Base-by-base conservation (phyloP, 768 basidiomycete genomes). In the Boletus coccyginus region DNA sequence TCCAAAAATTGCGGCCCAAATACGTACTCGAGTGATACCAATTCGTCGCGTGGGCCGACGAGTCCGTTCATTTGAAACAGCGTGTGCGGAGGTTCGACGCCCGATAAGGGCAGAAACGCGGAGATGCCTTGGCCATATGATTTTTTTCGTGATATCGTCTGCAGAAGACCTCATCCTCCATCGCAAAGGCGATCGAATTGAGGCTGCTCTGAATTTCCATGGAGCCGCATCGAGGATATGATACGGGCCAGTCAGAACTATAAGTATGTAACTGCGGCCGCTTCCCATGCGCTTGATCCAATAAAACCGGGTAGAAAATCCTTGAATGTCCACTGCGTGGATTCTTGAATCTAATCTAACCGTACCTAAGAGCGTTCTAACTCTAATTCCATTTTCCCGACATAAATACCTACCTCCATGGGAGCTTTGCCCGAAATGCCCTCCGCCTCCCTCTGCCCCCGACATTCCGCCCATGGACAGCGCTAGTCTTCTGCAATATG, bases 341-440 rank as follows among this genome's bases (percentile, higher is more conserved):
- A 35, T 51, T 43, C 43, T 51, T 53, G 40, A 61, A 70, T 70
- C 59, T 72, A 70, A 72, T 66, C 69, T 66, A 55, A 43, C 56
- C 55, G 58, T 54, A 52, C 21, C 48, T 35, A 56, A 56, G 46
- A 55, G 56, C 55, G 53, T 61, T 61, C 60, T 59, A 70, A 72
- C 66, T 70, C 66, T 70, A 69, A 62, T 60, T 63, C 61, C 63
- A 63, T 60, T 47, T 66, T 54, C 55, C 60, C 62, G 52, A 68
- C 69, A 72, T 70, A 70, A 70, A 70, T 70, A 70, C 70, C 49
- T 53, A 43, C 53, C 49, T 58, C 42, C 64, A 64, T 65, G 64
- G 52, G 53, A 38, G 40, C 53, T 42, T 55, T 44, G 52, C 59
- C 60, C 47, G 61, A 63, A 72, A 72, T 73, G 67, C 62, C 59